Evolutionary conservation across 192 early-diverging fungal genomes (phyloP), one percentile per base, ranked within the genome.

Genomic region (Rhizoclosmatium sp.): DNA sequence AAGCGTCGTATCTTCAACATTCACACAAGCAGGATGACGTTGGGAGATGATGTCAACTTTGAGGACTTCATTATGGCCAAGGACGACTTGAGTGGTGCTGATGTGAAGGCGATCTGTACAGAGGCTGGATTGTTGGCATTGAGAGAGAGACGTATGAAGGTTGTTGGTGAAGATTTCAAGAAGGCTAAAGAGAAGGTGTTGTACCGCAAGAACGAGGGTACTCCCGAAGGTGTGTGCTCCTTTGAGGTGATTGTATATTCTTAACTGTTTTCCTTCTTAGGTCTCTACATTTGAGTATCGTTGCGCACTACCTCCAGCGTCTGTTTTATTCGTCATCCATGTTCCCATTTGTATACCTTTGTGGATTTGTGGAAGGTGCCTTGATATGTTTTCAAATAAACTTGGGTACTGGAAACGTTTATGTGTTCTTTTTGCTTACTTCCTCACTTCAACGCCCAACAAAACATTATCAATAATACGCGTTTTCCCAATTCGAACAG

Each of bases 51-150:
- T 82, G 98, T 99, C 42, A 97, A 99, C 84, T 84, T 99, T 39
- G 97, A 98, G 87, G 96, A 98, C 79, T 99, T 98, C 90, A 95
- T 99, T 59, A 98, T 97, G 96, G 94, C 96, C 9, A 99, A 99
- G 86, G 98, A 99, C 85, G 98, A 99, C 82, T 87, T 99, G 56
- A 95, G 94, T 65, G 98, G 98, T 64, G 98, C 98, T 31, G 98
- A 99, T 85, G 96, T 99, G 76, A 99, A 99, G 88, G 98, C 98
- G 66, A 95, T 99, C 75, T 99, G 98, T 87, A 99, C 98, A 4
- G 98, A 99, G 82, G 92, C 98, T n/a, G 98, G 98, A 65, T 87
- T 99, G 79, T 84, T 99, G 73, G 98, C 98, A 31, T 85, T 99
- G 68, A 92, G 98, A 59, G 98, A 99, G 86, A 92, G 98, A 78